Evolutionary conservation across 805 yeast genomes (phyloP), one percentile per base, ranked within the genome.

Genomic region (Kodamaea fukazawae): DNA sequence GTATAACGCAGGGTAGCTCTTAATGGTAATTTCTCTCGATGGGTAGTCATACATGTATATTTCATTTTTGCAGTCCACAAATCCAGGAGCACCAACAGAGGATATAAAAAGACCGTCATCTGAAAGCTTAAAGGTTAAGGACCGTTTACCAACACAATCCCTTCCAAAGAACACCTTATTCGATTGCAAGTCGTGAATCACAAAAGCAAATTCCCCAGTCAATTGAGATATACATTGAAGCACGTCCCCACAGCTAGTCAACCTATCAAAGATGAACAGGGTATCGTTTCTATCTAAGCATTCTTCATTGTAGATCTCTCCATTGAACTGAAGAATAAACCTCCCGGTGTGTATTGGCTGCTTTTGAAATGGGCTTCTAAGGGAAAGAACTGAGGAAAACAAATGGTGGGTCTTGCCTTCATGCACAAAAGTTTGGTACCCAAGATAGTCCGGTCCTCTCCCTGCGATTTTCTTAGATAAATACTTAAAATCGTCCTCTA

Each of bases 181-280:
- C 1, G 55, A 45, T 1, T 45, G 12, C n/a, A 49, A 49, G 52
- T 84, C 87, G 20, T 68, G 55, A 12, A 81, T 58, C 49, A 71
- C 59, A 58, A 66, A 79, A 0, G 99, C 93, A 67, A 82, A 93
- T 54, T 91, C 99, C 2, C 99, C 99, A 22, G 76, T 72, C 13
- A 88, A 49, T 2, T 36, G 38, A 6, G 62, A 54, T 2, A 87
- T 54, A 0, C 78, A 62, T 2, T 60, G 45, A 1, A 65, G 34
- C 2, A 83, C 59, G 15, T 78, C 71, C 1, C 45, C 42, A 1
- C 58, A 14, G 13, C 37, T 20, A 5, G 39, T 40, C 22, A 85
- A 54, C 22, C 51, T 50, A 1, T 65, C 51, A 34, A 67, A 63
- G 4, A 87, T 60, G 47, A 58, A 83, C 3, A 58, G 66, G 0